Conservation (phyloP, 2,329 filamentous ascomycete species). For the Colletotrichum filicis region DNA sequence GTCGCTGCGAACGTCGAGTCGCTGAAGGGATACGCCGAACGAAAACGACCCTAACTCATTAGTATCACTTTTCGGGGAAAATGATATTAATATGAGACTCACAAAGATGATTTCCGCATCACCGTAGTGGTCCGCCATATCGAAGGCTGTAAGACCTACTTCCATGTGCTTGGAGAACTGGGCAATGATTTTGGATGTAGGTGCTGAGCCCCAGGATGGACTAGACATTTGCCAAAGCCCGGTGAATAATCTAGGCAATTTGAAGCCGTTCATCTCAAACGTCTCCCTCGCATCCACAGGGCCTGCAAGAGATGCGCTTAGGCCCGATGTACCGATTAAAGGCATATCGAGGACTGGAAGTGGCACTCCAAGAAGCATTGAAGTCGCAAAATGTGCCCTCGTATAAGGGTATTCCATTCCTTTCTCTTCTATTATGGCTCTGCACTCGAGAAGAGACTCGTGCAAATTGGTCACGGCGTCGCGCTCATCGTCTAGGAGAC, state of each 20-base stretch:
- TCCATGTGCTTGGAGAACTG: slow-evolving; percentile 41
- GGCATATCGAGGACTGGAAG: neutral
- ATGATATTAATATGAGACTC: slow-evolving; percentile 13
- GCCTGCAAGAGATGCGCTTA: neutral
- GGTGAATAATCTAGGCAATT: slow-evolving; percentile 43
- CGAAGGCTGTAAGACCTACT: slow-evolving; percentile 42
- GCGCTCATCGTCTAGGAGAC: slow-evolving; percentile 36
- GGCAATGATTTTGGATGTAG: slow-evolving; percentile 39
- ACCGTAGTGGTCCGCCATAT: slow-evolving; percentile 51
- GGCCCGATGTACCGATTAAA: neutral
- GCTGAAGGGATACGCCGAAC: slow-evolving; percentile 41
- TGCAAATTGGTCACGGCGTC: neutral
- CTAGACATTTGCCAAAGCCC: slow-evolving; percentile 47
- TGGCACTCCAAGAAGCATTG: slow-evolving; percentile 6
- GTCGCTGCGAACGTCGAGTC: slow-evolving; percentile 44
- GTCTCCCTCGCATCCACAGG: slow-evolving; percentile 34
- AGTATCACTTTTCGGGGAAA: neutral
- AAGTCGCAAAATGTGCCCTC: slow-evolving; percentile 11
- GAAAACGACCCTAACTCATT: slow-evolving; percentile 45
- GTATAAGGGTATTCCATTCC: slow-evolving; percentile 6
- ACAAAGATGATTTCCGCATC: slow-evolving; percentile 36
- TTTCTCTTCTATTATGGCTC: neutral
- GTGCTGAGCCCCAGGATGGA: slow-evolving; percentile 42
- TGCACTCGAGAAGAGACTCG: neutral
- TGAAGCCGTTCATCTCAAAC: slow-evolving; percentile 37